Evolutionary conservation across 116 monocot genomes (phyloP).

Genomic region (Papilionanthe hybrid): DNA sequence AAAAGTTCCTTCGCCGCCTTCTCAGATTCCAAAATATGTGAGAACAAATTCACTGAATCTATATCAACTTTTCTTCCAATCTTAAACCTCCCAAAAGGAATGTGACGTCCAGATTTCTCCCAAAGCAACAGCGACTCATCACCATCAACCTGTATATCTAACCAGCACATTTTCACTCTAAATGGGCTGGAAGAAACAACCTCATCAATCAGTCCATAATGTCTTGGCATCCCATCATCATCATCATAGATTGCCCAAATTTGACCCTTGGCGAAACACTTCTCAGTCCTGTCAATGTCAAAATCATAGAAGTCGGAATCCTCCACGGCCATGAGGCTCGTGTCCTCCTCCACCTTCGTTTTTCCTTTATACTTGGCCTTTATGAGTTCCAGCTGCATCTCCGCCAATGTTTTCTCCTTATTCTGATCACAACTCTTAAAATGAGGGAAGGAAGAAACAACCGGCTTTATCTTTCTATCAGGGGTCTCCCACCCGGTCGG

Average conservation of each 20-base stretch:
- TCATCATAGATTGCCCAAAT: constrained; percentile 59
- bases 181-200: constrained; percentile 25
- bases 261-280: constrained; percentile 46
- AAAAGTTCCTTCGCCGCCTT: constrained; percentile 67
- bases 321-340: constrained; percentile 37
- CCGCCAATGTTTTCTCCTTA: constrained; percentile 38
- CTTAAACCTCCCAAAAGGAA: constrained; percentile 48
- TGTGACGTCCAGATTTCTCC: constrained; percentile 32
- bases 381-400: constrained; percentile 34
- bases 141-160: constrained; percentile 27
- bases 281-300: constrained; percentile 46
- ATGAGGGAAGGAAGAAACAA: constrained; percentile 1
- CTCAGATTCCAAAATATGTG: constrained; percentile 64
- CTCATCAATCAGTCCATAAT: constrained; percentile 44
- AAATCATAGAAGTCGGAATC: constrained; percentile 64
- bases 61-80: constrained; percentile 42
- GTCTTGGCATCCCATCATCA: constrained; percentile 54
- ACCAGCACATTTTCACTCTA: constrained; percentile 39
- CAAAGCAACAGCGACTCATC: constrained; percentile 15
- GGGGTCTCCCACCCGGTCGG: constrained; percentile 10
- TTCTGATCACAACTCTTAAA: constrained; percentile 16
- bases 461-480: constrained; percentile 20
- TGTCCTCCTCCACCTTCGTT: constrained; percentile 15
- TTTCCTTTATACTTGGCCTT: constrained; percentile 10
- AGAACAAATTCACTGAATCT: constrained; percentile 70